Percentiles rank a stretch among this genome's conserved stretches.
Conservation (phyloP, 306 rosid species). For the Sophora flavescens region DNA sequence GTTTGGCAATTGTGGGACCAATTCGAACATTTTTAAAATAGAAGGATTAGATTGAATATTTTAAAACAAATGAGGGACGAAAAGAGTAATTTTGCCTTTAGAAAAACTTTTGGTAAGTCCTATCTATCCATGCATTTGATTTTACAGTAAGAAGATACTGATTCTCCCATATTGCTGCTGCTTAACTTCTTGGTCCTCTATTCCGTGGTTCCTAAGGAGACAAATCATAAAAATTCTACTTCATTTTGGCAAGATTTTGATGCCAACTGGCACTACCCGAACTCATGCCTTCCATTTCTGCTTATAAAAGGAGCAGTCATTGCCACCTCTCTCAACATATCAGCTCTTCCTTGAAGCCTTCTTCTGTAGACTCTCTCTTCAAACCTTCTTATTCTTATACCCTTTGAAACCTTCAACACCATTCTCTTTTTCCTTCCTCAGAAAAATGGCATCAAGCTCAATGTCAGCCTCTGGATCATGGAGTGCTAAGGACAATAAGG, state of each 20-base stretch:
- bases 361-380: constrained; percentile 33
- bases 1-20: no score
- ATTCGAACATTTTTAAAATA: no score
- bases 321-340: constrained; percentile 53
- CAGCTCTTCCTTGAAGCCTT: constrained; percentile 47
- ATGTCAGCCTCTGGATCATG: constrained; percentile 81
- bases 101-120: constrained; percentile 1
- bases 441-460: constrained; percentile 77
- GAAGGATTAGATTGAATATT: no score
- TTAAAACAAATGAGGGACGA: no score
- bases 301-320: constrained; percentile 71
- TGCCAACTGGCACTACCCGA: constrained; percentile 72
- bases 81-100: no score
- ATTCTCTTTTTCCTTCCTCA: background rate
- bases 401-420: constrained; percentile 1
- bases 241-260: constrained; percentile 54
- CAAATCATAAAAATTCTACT: constrained; percentile 75
- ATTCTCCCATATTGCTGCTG: constrained; percentile 62
- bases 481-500: constrained; percentile 90
- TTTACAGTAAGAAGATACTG: constrained; percentile 54
- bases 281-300: constrained; percentile 47
- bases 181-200: constrained; percentile 51
- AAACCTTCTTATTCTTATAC: constrained; percentile 4
- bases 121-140: constrained; percentile 29
- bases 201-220: constrained; percentile 64